Base-by-base conservation (phyloP, 2,329 filamentous ascomycete species). In the Xylariaceae sp. region DNA sequence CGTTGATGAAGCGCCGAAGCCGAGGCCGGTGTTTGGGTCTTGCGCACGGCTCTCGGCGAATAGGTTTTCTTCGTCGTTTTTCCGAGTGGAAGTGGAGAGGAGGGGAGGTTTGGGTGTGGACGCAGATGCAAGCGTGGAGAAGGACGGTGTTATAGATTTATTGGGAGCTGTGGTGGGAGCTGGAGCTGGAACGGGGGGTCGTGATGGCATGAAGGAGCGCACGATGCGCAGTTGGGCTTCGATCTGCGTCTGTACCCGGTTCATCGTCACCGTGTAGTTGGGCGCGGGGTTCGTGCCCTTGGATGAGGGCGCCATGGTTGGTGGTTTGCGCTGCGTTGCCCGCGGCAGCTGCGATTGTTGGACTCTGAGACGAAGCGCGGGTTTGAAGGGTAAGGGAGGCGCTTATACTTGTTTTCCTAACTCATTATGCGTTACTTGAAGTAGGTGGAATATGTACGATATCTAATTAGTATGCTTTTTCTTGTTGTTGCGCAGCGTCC, bases 251-350 rank as follows among this genome's bases (percentile, higher is more conserved):
- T 69, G 67, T 43, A 73, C 68, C 14, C 62, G 62, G 67, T 73
- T 73, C 68, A 70, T 71, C 48, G 58, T 58, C 21, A 61, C 56
- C n/a, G 63, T 49, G 65, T 66, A 71, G 58, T 69, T 58, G 29
- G 70, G 70, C 51, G 70, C 69, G 12, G 70, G 70, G 63, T 72
- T 73, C 36, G 53, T 40, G 60, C 61, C 59, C 46, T 66, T 67
- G 36, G 65, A 37, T 21, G 59, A 7, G 8, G 66, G 64, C 44
- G 67, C 68, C 67, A 70, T 70, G 37, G 47, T 65, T 28, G 29
- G 5, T 31, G 17, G n/a, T n/a, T 33, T 40, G 44, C n/a, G 36
- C 36, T 8, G 47, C 7, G 29, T 6, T 28, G 26, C 8, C 26
- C n/a, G n/a, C n/a, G n/a, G n/a, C n/a, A n/a, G 28, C 31, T 31